Conservation (phyloP, 306 rosid genomes). For the Biancaea sappan region DNA sequence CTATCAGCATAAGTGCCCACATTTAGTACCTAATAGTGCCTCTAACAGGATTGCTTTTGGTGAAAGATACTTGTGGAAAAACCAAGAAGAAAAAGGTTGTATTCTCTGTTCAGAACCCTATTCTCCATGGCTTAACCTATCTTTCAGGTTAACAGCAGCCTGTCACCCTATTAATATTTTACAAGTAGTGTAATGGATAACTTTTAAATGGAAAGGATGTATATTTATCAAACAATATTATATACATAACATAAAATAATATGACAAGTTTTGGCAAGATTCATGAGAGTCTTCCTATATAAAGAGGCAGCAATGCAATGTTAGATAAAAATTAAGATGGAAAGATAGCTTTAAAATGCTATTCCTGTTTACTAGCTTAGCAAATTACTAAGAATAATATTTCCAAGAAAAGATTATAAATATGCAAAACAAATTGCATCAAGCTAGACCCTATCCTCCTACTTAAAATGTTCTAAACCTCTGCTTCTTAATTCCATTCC, state of each 20-base stretch:
- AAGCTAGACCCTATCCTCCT: neutral
- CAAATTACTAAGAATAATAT: neutral
- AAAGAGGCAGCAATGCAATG: neutral
- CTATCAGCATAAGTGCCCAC: no score
- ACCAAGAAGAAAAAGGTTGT: no score
- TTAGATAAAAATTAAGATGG: neutral
- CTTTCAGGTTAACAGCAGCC: neutral
- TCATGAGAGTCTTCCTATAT: neutral
- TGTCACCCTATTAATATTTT: no score
- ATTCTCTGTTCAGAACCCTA: neutral
- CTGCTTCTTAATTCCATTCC: neutral
- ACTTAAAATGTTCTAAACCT: neutral
- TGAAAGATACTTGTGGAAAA: no score
- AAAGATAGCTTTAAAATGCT: neutral
- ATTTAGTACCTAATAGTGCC: no score
- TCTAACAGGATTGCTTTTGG: no score
- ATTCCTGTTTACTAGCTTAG: neutral
- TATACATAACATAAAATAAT: neutral
- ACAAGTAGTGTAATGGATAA: neutral
- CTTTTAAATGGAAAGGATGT: neutral
- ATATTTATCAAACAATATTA: neutral
- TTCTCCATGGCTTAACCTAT: neutral
- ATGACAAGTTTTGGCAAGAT: neutral
- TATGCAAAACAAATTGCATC: neutral
- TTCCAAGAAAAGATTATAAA: neutral